Evolutionary conservation across 495 filamentous ascomycete species (phyloP).

Genomic region (Penicillium dipodomyicola): DNA sequence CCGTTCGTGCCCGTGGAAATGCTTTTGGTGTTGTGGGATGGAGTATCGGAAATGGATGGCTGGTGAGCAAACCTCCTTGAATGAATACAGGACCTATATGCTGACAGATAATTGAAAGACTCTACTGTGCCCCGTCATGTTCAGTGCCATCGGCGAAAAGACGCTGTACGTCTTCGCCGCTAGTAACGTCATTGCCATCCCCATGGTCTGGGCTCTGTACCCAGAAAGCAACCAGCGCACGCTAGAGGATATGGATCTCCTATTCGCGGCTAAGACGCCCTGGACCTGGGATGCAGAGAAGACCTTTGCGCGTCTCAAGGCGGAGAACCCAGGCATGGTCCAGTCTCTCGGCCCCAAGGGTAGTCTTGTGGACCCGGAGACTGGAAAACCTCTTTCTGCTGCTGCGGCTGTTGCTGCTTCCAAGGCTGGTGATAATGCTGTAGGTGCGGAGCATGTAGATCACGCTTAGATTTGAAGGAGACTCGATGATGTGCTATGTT

Average conservation of each 20-base stretch:
- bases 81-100: neutral
- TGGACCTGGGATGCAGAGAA: slow-evolving; percentile 66
- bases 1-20: slow-evolving; percentile 66
- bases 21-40: slow-evolving; percentile 75
- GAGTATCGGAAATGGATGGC: slow-evolving; percentile 70
- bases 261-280: slow-evolving; percentile 58
- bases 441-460: slow-evolving; percentile 30
- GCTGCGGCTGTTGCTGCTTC: slow-evolving; percentile 8
- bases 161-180: slow-evolving; percentile 66
- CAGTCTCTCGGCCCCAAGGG: slow-evolving; percentile 45
- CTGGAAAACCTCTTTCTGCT: slow-evolving; percentile 30
- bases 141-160: slow-evolving; percentile 59
- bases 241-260: slow-evolving; percentile 66
- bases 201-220: slow-evolving; percentile 67
- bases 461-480: slow-evolving; percentile 12
- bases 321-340: slow-evolving; percentile 51
- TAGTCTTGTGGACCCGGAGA: slow-evolving; percentile 49
- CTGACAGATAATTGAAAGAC: slow-evolving; percentile 32
- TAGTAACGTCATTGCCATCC: slow-evolving; percentile 60
- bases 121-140: slow-evolving; percentile 63
- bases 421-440: slow-evolving; percentile 16
- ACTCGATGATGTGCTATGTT: neutral
- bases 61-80: slow-evolving; percentile 30
- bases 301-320: slow-evolving; percentile 53
- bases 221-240: slow-evolving; percentile 68